phyloP scores from a whole-genome alignment of 805 yeast genomes.

The Wickerhamiella bombiphila region DNA sequence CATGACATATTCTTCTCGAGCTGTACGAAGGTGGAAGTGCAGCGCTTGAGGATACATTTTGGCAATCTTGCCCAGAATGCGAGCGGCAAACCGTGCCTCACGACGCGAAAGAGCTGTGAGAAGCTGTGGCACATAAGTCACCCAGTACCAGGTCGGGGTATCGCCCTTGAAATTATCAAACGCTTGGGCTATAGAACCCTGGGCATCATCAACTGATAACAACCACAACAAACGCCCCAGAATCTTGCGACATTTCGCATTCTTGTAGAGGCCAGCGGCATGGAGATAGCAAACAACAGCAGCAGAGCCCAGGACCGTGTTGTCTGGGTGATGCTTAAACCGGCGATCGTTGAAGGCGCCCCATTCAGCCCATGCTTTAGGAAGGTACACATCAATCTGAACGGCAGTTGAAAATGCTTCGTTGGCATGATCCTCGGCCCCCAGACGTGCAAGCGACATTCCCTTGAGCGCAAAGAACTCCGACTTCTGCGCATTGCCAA shows the following conservation, averaged over 20 bases:
- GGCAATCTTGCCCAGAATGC: conserved; percentile 78
- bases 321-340: conserved; percentile 68
- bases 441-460: conserved; percentile 85
- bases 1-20: conserved; percentile 84
- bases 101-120: conserved; percentile 78
- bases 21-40: conserved; percentile 88
- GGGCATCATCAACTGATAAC: conserved; percentile 73
- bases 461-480: conserved; percentile 96
- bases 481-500: conserved; percentile 95
- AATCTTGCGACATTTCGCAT: conserved; percentile 74
- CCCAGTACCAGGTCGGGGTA: conserved; percentile 99
- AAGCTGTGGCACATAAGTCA: conserved; percentile 88
- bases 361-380: conserved; percentile 99
- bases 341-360: conserved; percentile 86
- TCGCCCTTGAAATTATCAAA: conserved; percentile 90
- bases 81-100: conserved; percentile 81
- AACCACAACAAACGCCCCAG: conserved; percentile 88
- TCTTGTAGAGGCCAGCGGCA: conserved; percentile 93
- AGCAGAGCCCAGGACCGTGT: conserved; percentile 73
- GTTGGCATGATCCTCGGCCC: conserved; percentile 87
- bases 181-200: conserved; percentile 69
- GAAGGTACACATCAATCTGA: conserved; percentile 81
- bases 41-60: conserved; percentile 95
- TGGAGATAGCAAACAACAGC: conserved; percentile 93
- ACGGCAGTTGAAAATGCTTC: conserved; percentile 98